Conservation (phyloP, 2,329 filamentous ascomycete genomes). For the Penicillium sumatraense region DNA sequence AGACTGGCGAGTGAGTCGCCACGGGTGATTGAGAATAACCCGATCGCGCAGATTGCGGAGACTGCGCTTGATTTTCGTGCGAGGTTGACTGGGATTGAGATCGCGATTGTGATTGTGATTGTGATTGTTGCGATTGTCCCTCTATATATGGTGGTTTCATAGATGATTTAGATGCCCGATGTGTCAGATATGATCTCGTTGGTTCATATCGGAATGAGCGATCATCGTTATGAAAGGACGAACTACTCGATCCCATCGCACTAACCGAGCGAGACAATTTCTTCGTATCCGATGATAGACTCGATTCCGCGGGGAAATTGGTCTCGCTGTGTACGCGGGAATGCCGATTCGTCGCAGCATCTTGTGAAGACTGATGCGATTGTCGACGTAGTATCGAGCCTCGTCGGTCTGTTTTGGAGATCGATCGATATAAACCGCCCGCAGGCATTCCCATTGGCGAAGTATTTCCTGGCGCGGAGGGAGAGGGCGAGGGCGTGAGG, state of each 20-base stretch:
- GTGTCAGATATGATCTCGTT: constrained; percentile 37
- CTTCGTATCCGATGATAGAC: constrained; percentile 38
- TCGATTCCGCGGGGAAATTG: constrained; percentile 51
- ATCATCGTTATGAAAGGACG: constrained; percentile 36
- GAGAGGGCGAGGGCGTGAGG: constrained; percentile 54
- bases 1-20: constrained; percentile 8
- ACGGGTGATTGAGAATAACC: constrained; percentile 7
- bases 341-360: constrained; percentile 54
- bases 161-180: constrained; percentile 45
- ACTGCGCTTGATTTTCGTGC: constrained; percentile 6
- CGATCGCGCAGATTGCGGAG: background rate
- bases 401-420: constrained; percentile 44
- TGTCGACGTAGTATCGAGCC: constrained; percentile 52
- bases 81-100: background rate
- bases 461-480: constrained; percentile 28
- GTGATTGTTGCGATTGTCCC: constrained; percentile 2
- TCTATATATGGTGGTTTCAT: constrained; percentile 30
- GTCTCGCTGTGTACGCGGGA: constrained; percentile 67
- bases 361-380: constrained; percentile 41
- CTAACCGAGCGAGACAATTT: constrained; percentile 66
- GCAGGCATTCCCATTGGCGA: constrained; percentile 40
- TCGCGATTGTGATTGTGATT: background rate
- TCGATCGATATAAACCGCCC: constrained; percentile 48
- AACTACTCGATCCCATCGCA: constrained; percentile 51
- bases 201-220: constrained; percentile 40